Evolutionary conservation across 345 rosid genomes (phyloP), one percentile per base, ranked within the genome.

Genomic region (Luvunga scandens): DNA sequence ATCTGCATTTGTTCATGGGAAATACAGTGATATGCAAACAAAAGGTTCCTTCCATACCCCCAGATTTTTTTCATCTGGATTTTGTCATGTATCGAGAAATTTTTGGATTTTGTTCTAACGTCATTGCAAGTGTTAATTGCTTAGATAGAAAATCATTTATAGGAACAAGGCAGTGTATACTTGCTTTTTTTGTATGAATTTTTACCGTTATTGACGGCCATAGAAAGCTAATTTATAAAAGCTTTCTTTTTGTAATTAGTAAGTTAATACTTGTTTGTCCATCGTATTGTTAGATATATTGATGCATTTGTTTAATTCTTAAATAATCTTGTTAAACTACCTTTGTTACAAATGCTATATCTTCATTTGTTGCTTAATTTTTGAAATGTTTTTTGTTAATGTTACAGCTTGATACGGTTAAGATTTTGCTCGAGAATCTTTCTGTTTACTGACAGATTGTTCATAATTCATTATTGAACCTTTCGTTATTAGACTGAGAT

Each of bases 41-140:
- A 36, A n/a, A 64, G 42, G 68, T 33, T 68, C 57, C 36, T 65
- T 56, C 16, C 31, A n/a, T 21, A 33, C 72, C 78, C 79, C 78
- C 18, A 80, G 48, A 64, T 79, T 86, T 81, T 60, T 6, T 27
- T 12, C 9, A 28, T 34, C 56, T 71, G 80, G 16, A 34, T 33
- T 66, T 66, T 66, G 48, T 59, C 39, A 2, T 24, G n/a, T 13
- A 27, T 78, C 80, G 79, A 42, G 76, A 57, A 57, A 79, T 85
- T 77, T 69, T 56, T 63, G 84, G 70, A 64, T 2, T 75, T 67
- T 67, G 56, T 75, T 75, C 21, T 21, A 59, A 36, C 30, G 56
- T n/a, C 27, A 36, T n/a, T 50, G 74, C 68, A 50, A 36, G 42
- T 38, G 75, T 19, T 53, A 39, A 53, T 50, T 50, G 57, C 13